Conservation (phyloP, 495 filamentous ascomycete species). For the Sphaerosporella brunnea region DNA sequence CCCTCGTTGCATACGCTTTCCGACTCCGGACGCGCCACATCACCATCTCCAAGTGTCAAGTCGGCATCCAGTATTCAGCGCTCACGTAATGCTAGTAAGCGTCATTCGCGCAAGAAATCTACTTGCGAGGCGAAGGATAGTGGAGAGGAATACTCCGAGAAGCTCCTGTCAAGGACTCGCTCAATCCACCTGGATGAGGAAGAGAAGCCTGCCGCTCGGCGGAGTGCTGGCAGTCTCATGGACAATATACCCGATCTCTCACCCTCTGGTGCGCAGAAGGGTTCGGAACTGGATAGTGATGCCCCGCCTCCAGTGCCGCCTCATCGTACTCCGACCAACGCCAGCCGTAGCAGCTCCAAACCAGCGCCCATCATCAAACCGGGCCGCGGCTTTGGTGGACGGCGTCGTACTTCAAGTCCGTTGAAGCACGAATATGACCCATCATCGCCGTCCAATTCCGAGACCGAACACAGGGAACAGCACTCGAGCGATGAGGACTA, state of each 20-base stretch:
- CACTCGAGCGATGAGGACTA: conserved; percentile 26
- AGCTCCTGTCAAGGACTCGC: conserved; percentile 8
- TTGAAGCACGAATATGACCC: conserved; percentile 96
- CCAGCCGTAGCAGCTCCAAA: conserved; percentile 31
- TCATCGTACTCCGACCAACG: conserved; percentile 32
- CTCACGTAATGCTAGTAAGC: conserved; percentile 21
- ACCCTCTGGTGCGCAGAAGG: conserved; percentile 15
- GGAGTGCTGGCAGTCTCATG: conserved; percentile 3
- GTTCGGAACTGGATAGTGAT: conserved; percentile 17
- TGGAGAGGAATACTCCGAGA: background rate
- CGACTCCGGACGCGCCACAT: conserved; percentile 7
- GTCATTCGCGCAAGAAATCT: conserved; percentile 16
- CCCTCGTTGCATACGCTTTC: conserved; percentile 20
- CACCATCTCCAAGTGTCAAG: conserved; percentile 7
- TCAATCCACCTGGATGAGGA: conserved; percentile 25
- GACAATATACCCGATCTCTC: conserved; percentile 30
- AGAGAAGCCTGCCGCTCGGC: conserved; percentile 3
- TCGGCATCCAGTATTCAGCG: conserved; percentile 21
- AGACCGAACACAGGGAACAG: conserved; percentile 29
- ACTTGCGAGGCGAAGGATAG: background rate
- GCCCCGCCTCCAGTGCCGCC: conserved; percentile 37
- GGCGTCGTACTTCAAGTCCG: conserved; percentile 70
- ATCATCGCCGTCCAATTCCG: conserved; percentile 49
- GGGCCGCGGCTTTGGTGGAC: conserved; percentile 11
- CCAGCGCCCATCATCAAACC: conserved; percentile 34